Base-by-base conservation (phyloP, 2,329 filamentous ascomycete species). In the Dactylonectria macrodidyma region DNA sequence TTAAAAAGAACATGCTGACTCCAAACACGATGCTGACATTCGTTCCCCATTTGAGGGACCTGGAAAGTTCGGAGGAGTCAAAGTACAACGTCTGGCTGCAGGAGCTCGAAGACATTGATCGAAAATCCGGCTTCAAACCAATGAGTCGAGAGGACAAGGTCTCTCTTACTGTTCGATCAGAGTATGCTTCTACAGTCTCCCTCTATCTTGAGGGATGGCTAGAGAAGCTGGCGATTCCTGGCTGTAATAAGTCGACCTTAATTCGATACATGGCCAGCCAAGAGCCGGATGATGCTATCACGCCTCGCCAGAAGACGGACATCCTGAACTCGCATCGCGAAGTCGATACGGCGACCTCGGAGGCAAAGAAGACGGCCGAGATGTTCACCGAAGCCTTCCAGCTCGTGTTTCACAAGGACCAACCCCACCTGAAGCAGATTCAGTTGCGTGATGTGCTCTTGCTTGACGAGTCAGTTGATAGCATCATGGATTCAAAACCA, bases 11-110 rank as follows among this genome's bases (percentile, higher is more conserved):
- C 63, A 85, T 90, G 41, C 81, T 90, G 34, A 88, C 88, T 0
- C 87, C 88, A 3, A 89, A 89, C 73, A 89, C 88, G 1, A 87
- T 88, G 81, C 81, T 90, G 60, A 89, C 86, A 36, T 90, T 89
- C 74, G 87, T 90, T 14, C 88, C 88, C 14, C 87, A 90, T 76
- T 78, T 90, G 58, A 84, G 87, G 60, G 88, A 90, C 68, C 79
- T 90, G 33, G 85, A 87, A 54, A 85, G 85, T 26, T 84, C 84
- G n/a, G 87, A 89, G 73, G 88, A 89, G 73, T 80, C 81, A 14
- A 83, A 85, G 67, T 89, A 89, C 72, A 84, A 86, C 64, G 78
- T 83, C 19, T 90, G 88, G 87, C 82, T 90, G 12, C 83, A 87
- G 69, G 87, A 89, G 71, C 78, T 90, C 11, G 86, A 89, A 69